These are phyloP conservation scores for Aspergillus transmontanensis DNA, from an alignment of 2,329 filamentous ascomycete genomes.

Conservation along the genomic window DNA sequence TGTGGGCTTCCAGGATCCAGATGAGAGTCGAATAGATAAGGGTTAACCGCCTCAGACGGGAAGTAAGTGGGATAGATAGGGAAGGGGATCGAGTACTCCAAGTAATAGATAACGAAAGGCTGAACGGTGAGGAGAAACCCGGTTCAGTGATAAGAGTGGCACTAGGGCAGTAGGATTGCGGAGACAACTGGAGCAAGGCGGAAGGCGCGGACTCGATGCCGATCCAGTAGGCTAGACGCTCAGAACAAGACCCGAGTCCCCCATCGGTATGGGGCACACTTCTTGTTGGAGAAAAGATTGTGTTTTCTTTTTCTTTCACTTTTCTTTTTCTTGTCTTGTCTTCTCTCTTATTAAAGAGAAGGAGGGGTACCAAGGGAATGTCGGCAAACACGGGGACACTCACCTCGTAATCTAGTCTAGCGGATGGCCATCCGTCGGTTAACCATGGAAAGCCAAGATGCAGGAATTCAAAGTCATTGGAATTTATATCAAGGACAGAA, in stretches of 20 bases:
- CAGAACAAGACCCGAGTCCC: slow-evolving; percentile 14
- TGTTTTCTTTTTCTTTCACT: not conserved
- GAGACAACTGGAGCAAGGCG: slow-evolving; percentile 27
- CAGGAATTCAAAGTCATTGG: not conserved
- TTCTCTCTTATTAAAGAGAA: slow-evolving; percentile 13
- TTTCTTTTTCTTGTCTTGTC: slow-evolving; percentile 14
- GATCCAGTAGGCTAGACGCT: slow-evolving; percentile 20
- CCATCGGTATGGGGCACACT: slow-evolving; percentile 12
- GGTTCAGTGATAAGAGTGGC: slow-evolving; percentile 25
- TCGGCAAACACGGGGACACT: slow-evolving; percentile 7
- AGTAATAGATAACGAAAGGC: slow-evolving; percentile 24
- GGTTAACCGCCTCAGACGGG: slow-evolving; percentile 12
- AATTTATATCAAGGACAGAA: not conserved
- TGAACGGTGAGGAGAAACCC: slow-evolving; percentile 25
- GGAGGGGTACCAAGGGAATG: not conserved
- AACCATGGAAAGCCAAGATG: not conserved
- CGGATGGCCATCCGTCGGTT: not conserved
- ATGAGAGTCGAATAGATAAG: slow-evolving; percentile 19
- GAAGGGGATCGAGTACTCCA: slow-evolving; percentile 8
- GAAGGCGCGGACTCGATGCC: slow-evolving; percentile 22
- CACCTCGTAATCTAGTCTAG: not conserved
- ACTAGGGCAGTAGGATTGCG: slow-evolving; percentile 24
- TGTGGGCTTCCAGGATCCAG: not conserved
- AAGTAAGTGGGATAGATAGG: slow-evolving; percentile 16
- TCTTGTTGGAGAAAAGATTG: not conserved